These are phyloP conservation scores for Collybiopsis confluens DNA, from an alignment of 768 basidiomycete species.

Conservation along the genomic window DNA sequence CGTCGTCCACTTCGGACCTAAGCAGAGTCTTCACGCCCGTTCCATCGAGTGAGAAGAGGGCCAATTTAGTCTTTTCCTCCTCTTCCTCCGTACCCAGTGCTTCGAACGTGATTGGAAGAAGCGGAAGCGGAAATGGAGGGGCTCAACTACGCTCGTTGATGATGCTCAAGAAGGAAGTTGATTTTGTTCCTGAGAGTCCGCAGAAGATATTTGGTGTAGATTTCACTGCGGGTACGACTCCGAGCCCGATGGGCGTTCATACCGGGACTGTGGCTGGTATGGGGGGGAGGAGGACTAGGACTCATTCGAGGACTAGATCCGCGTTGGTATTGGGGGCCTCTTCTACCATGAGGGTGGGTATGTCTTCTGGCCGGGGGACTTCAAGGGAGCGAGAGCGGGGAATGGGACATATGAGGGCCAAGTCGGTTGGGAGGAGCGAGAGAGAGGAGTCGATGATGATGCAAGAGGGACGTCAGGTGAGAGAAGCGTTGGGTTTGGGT, in stretches of 20 bases:
- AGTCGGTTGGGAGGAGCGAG: conserved; percentile 11
- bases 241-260: background rate
- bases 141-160: conserved; percentile 48
- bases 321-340: conserved; percentile 5
- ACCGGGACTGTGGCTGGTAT: background rate
- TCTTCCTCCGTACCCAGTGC: too few relatives aligned
- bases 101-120: too few relatives aligned
- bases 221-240: background rate
- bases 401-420: conserved; percentile 2
- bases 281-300: conserved; percentile 8
- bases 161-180: conserved; percentile 68
- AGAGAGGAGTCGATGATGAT: conserved; percentile 11
- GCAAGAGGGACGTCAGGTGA: conserved; percentile 2
- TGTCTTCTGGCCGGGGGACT: background rate
- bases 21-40: background rate
- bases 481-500: too few relatives aligned
- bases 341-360: background rate
- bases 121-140: conserved; percentile 14
- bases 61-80: background rate
- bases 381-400: too few relatives aligned
- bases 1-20: conserved; percentile 4
- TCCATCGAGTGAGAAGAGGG: background rate
- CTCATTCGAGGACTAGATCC: conserved; percentile 11
- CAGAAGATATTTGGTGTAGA: conserved; percentile 28
- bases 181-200: conserved; percentile 71